Evolutionary conservation across 2,329 filamentous ascomycete genomes (phyloP), one percentile per base, ranked within the genome.

Genomic region (Trichothecium roseum): DNA sequence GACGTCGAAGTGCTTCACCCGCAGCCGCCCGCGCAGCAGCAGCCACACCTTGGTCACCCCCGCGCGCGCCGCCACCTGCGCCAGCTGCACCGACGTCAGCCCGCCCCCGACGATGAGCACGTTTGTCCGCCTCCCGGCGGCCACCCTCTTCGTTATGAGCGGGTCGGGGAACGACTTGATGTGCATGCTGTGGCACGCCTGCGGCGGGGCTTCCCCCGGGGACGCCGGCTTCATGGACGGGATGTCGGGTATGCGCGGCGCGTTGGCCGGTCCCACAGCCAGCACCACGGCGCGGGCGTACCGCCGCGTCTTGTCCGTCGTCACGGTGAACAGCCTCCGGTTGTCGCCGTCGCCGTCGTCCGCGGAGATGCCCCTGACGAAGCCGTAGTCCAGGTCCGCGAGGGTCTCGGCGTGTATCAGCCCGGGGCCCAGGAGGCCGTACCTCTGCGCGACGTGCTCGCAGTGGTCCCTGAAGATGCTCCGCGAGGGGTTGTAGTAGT

Each of bases 1-100:
- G 17, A 89, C 69, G 46, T 89, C 84, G 44, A 89, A 89, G 40
- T 81, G 78, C 55, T 89, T 89, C 34, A 85, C 68, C 45, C 63
- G 61, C 10, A 69, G 46, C 0, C 62, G 57, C 0, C 70, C 65
- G 1, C 84, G 69, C 70, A 87, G 78, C 18, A 89, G 50, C 35
- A 83, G 72, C 64, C 71, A 83, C 0, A 88, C 77, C 42, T 76
- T 81, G 1, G 62, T 68, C 1, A 84, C 76, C 0, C 81, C 80
- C 17, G 66, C 65, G 8, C 71, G 68, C 38, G 87, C 59, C 1
- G 74, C 74, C 32, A 81, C 64, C 48, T 86, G 80, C 0, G 75
- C 67, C 14, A 88, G 63, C 51, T 89, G 84, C 0, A 82, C 81
- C 16, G 81, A 83, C 0, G 84, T 87, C 4, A 89, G 59, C 0